Percentiles rank a stretch among this genome's conserved stretches.
Conservation (phyloP, 495 filamentous ascomycete species). For the Recurvomyces mirabilis region DNA sequence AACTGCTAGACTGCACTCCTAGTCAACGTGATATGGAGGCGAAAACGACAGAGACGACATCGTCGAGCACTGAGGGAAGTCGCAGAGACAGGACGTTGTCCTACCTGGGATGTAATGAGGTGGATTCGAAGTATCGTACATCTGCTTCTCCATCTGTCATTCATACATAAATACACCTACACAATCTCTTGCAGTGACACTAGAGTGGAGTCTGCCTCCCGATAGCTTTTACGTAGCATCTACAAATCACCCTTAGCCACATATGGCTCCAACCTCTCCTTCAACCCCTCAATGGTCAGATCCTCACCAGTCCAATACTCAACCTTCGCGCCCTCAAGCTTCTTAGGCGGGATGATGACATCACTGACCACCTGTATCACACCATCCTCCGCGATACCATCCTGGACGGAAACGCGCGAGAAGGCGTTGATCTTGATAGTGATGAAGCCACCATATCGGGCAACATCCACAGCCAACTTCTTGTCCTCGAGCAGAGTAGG, state of each 20-base stretch:
- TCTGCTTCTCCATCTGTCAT: too few relatives aligned
- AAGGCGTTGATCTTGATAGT: slow-evolving; percentile 63
- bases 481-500: slow-evolving; percentile 52
- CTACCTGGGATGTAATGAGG: too few relatives aligned
- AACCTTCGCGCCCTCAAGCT: slow-evolving; percentile 24
- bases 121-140: too few relatives aligned
- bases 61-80: too few relatives aligned
- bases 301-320: slow-evolving; percentile 38
- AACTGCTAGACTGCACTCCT: too few relatives aligned
- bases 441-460: slow-evolving; percentile 48
- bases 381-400: slow-evolving; percentile 61
- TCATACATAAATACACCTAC: too few relatives aligned
- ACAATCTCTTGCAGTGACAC: too few relatives aligned
- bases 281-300: slow-evolving; percentile 54
- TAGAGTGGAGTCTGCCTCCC: too few relatives aligned
- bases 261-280: slow-evolving; percentile 41
- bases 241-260: slow-evolving; percentile 23
- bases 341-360: slow-evolving; percentile 65
- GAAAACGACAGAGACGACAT: too few relatives aligned
- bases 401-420: slow-evolving; percentile 44
- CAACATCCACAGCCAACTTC: slow-evolving; percentile 54
- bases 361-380: slow-evolving; percentile 60
- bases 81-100: too few relatives aligned
- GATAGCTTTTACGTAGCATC: too few relatives aligned
- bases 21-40: too few relatives aligned